Base-by-base conservation (phyloP, 169 alveolate species). In the Cryptosporidium sp. region DNA sequence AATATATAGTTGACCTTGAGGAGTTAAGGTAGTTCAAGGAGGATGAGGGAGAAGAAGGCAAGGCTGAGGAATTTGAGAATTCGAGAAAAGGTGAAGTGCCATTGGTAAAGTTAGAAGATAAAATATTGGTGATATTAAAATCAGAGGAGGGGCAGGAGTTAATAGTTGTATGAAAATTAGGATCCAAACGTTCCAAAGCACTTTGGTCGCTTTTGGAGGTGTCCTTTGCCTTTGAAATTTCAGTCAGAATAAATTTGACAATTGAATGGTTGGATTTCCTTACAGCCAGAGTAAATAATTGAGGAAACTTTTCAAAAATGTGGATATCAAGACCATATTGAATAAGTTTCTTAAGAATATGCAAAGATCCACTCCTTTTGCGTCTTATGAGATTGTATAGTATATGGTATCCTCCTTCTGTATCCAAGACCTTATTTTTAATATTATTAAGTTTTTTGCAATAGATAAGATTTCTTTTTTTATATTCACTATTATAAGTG, bases 321-420 rank as follows among this genome's bases (percentile, higher is more conserved):
- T 45, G 55, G 26, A 80, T 80, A 29, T 80, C 75, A 5, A 80
- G 75, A 14, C 89, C 89, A 37, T 62, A 62, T 29, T 58, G 52
- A 18, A 80, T 37, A 6, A 80, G 68, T 29, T 62, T 80, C 43
- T 62, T 80, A 18, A 80, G 59, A 5, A 80, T 62, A 12, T 1
- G 67, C 52, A 80, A n/a, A 23, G 89, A 37, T 3, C 89, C 89
- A 18, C 67, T 80, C 16, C 74, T 80, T 62, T 80, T 80, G 6
- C 69, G 51, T 14, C 26, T 21, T 9, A 80, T 65, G 9, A 80
- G 43, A 39, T 67, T 80, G 18, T 62, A 14, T 37, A 80, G 18
- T 23, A 80, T 80, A 14, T 61, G 67, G 41, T 62, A 62, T 29
- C 61, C 51, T 10, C 65, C 65, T 18, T 80, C 89, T 0, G 45